A percentile compares a stretch with the other conserved stretches of the same genome.
Conservation (phyloP, 2,329 filamentous ascomycete species). For the Colletotrichum godetiae region DNA sequence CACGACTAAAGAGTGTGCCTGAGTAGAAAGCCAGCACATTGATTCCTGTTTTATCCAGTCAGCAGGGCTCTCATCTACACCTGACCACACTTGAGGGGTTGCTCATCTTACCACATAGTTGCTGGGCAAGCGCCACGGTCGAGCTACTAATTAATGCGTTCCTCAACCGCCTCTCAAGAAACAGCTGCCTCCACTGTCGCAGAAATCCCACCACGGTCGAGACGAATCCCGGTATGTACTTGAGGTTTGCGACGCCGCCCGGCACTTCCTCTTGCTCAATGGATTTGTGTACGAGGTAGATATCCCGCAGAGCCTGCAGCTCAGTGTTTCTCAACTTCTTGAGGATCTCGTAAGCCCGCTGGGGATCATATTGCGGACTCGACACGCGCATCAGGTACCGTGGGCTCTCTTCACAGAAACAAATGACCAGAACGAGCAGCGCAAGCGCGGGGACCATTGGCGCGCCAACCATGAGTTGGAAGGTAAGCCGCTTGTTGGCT, state of each 20-base stretch:
- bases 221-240: neutral
- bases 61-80: neutral
- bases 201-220: slow-evolving; percentile 42
- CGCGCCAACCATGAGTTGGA: slow-evolving; percentile 48
- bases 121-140: slow-evolving; percentile 46
- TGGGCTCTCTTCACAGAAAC: slow-evolving; percentile 53
- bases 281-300: slow-evolving; percentile 51
- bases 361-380: slow-evolving; percentile 47
- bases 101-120: slow-evolving; percentile 42
- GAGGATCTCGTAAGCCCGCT: slow-evolving; percentile 48
- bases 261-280: slow-evolving; percentile 42
- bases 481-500: slow-evolving; percentile 18
- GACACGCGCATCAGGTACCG: slow-evolving; percentile 51
- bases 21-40: slow-evolving; percentile 59
- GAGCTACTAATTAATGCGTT: slow-evolving; percentile 47
- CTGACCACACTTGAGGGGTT: neutral
- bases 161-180: slow-evolving; percentile 43
- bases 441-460: slow-evolving; percentile 49
- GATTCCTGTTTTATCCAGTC: slow-evolving; percentile 31
- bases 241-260: neutral
- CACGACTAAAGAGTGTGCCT: slow-evolving; percentile 40
- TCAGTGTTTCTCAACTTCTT: slow-evolving; percentile 51
- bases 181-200: slow-evolving; percentile 43
- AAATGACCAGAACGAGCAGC: slow-evolving; percentile 45
- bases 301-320: slow-evolving; percentile 54